These are phyloP conservation scores for Evernia prunastri DNA, from an alignment of 495 filamentous ascomycete genomes.

Conservation along the genomic window DNA sequence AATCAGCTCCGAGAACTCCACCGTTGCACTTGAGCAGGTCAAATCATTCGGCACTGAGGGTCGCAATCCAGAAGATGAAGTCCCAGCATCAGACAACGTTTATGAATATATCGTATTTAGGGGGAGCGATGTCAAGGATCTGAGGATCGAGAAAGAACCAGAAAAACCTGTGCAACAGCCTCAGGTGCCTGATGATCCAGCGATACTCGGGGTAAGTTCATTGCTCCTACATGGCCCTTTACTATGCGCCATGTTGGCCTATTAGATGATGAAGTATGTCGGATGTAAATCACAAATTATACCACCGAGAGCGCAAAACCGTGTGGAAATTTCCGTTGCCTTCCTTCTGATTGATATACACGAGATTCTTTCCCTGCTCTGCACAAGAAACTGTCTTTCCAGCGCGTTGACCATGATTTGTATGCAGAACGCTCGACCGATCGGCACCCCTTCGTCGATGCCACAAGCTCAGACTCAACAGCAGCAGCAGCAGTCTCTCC, in stretches of 20 bases:
- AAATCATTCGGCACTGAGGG: slow-evolving; percentile 90
- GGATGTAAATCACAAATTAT: slow-evolving; percentile 66
- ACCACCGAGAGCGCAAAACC: slow-evolving; percentile 86
- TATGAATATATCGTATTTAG: slow-evolving; percentile 99
- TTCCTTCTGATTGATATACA: slow-evolving; percentile 92
- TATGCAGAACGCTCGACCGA: slow-evolving; percentile 36
- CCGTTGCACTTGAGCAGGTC: slow-evolving; percentile 94
- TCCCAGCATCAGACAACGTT: slow-evolving; percentile 70
- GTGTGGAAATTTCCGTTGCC: slow-evolving; percentile 99
- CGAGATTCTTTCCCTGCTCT: neutral
- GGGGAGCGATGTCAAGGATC: slow-evolving; percentile 96
- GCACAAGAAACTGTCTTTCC: neutral
- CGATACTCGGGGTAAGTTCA: slow-evolving; percentile 88
- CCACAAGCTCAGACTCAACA: slow-evolving; percentile 23
- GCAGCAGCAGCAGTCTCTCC: slow-evolving; percentile 10
- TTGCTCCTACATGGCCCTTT: slow-evolving; percentile 8
- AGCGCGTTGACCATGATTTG: slow-evolving; percentile 13
- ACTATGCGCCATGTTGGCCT: slow-evolving; percentile 8
- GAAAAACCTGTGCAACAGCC: slow-evolving; percentile 60
- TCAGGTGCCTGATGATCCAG: slow-evolving; percentile 86
- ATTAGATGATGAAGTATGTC: slow-evolving; percentile 73
- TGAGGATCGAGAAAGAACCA: slow-evolving; percentile 78
- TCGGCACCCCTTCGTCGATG: slow-evolving; percentile 23
- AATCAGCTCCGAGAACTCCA: slow-evolving; percentile 94
- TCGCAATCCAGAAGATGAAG: slow-evolving; percentile 72